Evolutionary conservation across 352 stramenopile species (phyloP).

Genomic region (Pythium folliculosum): DNA sequence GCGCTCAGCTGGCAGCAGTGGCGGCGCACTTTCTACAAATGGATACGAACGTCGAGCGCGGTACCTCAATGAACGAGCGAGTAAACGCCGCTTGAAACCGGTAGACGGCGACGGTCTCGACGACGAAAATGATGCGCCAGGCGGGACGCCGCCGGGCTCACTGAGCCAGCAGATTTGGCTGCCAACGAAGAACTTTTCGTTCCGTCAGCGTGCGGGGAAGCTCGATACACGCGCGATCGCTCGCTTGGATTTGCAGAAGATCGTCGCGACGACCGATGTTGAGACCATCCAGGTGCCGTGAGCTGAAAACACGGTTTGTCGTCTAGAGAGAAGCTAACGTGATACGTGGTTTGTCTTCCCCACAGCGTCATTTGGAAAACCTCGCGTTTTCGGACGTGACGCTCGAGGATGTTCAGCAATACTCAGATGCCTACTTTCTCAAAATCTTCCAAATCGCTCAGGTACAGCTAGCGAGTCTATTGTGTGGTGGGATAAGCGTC

Average conservation of each 20-base stretch:
- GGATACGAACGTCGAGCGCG: constrained; percentile 22
- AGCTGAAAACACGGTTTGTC: not conserved
- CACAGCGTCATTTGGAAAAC: constrained; percentile 69
- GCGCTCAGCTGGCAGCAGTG: not conserved
- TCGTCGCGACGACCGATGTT: constrained; percentile 76
- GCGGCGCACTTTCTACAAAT: constrained; percentile 9
- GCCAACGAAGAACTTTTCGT: constrained; percentile 69
- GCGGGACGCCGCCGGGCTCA: constrained; percentile 9
- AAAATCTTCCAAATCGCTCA: constrained; percentile 87
- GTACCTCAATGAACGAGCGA: constrained; percentile 27
- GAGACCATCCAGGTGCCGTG: constrained; percentile 61
- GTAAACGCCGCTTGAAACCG: constrained; percentile 28
- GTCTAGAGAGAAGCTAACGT: not conserved
- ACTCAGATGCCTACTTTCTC: constrained; percentile 84
- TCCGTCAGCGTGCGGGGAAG: constrained; percentile 73
- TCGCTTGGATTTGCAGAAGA: constrained; percentile 66
- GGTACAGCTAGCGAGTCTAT: constrained; percentile 32
- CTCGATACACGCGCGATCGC: constrained; percentile 73
- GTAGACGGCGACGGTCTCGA: constrained; percentile 18
- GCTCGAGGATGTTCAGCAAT: constrained; percentile 81
- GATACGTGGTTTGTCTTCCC: not conserved
- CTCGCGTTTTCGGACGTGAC: constrained; percentile 81
- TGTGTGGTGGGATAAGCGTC: not conserved
- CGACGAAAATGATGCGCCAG: constrained; percentile 14
- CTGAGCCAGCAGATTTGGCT: constrained; percentile 57